Percentiles rank a stretch among this genome's conserved stretches.
Conservation (phyloP, 129 eudicot genomes). For the Ambrosia trifida region DNA sequence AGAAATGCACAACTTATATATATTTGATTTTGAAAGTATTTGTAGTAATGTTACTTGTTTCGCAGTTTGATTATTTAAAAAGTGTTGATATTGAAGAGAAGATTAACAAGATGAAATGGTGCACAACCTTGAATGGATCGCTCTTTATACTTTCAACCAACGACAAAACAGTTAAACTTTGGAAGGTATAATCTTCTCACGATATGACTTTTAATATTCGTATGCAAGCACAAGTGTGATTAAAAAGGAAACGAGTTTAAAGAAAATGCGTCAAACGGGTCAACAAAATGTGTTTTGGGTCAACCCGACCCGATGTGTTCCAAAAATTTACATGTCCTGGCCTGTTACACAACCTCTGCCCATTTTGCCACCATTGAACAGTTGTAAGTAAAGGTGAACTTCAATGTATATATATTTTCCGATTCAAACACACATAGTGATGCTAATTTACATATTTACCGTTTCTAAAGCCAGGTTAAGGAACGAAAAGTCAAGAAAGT, state of each 20-base stretch:
- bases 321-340: neutral
- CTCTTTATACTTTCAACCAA: slow-evolving; percentile 76
- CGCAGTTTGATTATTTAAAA: slow-evolving; percentile 81
- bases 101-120: slow-evolving; percentile 78
- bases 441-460: slow-evolving; percentile 21
- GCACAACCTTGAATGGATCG: slow-evolving; percentile 58
- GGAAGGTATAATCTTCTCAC: slow-evolving; percentile 68
- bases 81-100: slow-evolving; percentile 89
- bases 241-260: neutral
- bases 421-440: neutral
- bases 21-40: slow-evolving; percentile 4
- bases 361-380: neutral
- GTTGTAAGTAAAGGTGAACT: neutral
- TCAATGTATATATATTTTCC: neutral
- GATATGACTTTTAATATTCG: neutral
- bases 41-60: slow-evolving; percentile 26
- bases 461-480: slow-evolving; percentile 61
- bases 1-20: neutral
- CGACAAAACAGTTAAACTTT: slow-evolving; percentile 78
- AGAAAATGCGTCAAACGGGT: neutral
- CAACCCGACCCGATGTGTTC: neutral
- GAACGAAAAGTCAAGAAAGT: slow-evolving; percentile 60
- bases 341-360: neutral
- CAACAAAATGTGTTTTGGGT: neutral
- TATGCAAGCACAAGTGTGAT: neutral